Conservation (phyloP, 1,284 basidiomycete genomes). For the Cyathus olla region DNA sequence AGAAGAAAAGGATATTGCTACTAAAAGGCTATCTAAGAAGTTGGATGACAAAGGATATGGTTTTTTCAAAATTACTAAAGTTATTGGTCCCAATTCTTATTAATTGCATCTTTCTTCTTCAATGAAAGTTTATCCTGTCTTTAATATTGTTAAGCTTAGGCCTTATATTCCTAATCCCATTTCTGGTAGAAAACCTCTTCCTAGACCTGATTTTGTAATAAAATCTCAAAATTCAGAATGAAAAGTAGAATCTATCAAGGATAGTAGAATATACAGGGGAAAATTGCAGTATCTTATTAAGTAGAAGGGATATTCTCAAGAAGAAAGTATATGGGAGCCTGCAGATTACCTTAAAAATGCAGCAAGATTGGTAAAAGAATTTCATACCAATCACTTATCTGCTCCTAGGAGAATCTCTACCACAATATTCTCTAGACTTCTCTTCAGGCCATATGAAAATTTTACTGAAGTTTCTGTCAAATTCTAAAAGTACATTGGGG, state of each 20-base stretch:
- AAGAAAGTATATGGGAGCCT: conserved; percentile 20
- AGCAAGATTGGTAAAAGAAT: conserved; percentile 1
- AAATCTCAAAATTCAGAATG: conserved; percentile 17
- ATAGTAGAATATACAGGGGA: conserved; percentile 12
- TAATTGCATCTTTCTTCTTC: conserved; percentile 40
- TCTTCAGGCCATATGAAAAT: background rate
- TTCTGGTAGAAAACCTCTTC: background rate
- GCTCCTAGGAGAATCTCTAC: background rate
- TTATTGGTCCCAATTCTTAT: conserved; percentile 34
- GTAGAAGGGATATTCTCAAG: conserved; percentile 18
- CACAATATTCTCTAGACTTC: background rate
- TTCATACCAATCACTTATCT: background rate
- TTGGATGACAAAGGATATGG: conserved; percentile 40
- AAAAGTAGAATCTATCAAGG: conserved; percentile 26
- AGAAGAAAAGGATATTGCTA: conserved; percentile 34
- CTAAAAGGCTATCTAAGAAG: conserved; percentile 38
- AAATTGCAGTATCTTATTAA: conserved; percentile 23
- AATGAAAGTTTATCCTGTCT: conserved; percentile 47
- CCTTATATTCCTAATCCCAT: conserved; percentile 7
- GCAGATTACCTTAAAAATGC: conserved; percentile 3
- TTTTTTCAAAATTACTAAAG: conserved; percentile 42
- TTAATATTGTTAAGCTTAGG: conserved; percentile 40
- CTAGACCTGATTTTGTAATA: conserved; percentile 15
- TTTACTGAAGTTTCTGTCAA: background rate
- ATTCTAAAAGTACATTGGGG: background rate